Conservation (phyloP, 225 moss, liverwort and hornwort species). For the Bryum argenteum region DNA sequence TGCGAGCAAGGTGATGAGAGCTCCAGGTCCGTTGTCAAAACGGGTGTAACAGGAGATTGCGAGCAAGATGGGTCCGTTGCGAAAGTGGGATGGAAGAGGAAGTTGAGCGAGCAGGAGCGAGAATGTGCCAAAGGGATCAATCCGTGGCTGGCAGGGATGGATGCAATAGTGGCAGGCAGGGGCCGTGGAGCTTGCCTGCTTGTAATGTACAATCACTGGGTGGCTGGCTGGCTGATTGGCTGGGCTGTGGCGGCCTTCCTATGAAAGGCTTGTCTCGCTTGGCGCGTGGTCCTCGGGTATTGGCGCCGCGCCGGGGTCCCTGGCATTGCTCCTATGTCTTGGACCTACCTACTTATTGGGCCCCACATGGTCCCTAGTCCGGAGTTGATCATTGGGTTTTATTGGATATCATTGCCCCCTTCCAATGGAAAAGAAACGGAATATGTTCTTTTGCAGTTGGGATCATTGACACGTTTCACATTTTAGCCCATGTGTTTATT, state of each 20-base stretch:
- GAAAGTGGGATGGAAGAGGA: not conserved
- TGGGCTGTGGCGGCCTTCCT: not conserved
- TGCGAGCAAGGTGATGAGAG: too few relatives aligned
- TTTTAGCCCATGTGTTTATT: too few relatives aligned
- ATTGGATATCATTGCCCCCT: not conserved
- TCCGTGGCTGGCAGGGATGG: not conserved
- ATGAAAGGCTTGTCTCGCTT: not conserved
- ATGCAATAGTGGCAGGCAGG: too few relatives aligned
- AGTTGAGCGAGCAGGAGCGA: not conserved
- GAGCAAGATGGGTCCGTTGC: not conserved
- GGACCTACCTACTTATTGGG: not conserved
- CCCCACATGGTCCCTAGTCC: not conserved
- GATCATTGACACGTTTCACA: too few relatives aligned
- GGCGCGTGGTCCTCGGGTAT: not conserved
- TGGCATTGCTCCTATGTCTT: not conserved
- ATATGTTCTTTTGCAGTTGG: too few relatives aligned
- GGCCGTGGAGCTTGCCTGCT: not conserved
- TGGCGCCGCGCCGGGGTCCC: too few relatives aligned
- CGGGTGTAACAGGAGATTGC: not conserved
- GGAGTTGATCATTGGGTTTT: not conserved
- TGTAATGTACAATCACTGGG: not conserved
- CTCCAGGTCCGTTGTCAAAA: too few relatives aligned
- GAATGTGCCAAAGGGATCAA: conserved; percentile 22
- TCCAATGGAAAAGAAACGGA: too few relatives aligned
- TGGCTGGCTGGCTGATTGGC: too few relatives aligned